phyloP scores from a whole-genome alignment of 139 green algal genomes.

The Trebouxia sp. region DNA sequence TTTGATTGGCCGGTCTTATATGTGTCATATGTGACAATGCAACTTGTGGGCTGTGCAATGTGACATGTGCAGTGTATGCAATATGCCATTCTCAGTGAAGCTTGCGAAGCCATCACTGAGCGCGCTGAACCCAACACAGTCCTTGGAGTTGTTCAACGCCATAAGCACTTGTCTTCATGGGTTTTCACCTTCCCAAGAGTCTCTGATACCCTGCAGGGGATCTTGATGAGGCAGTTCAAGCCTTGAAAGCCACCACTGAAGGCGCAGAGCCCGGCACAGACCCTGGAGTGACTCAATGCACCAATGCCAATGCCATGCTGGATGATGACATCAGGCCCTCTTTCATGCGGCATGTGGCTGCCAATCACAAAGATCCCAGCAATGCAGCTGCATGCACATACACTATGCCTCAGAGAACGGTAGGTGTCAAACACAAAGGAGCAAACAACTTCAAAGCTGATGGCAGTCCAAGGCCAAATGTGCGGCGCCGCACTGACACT shows the following conservation, averaged over 20 bases:
- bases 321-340: slow-evolving; percentile 6
- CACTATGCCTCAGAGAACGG: too few relatives aligned
- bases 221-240: slow-evolving; percentile 10
- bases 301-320: neutral
- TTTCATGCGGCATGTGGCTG: neutral
- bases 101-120: too few relatives aligned
- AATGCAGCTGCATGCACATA: neutral
- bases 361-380: neutral
- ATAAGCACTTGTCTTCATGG: too few relatives aligned
- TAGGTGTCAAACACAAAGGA: too few relatives aligned
- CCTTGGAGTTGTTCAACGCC: neutral
- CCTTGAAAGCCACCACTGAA: slow-evolving; percentile 8
- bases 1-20: neutral
- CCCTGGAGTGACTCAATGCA: neutral
- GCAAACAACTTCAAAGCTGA: neutral
- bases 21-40: too few relatives aligned
- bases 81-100: too few relatives aligned
- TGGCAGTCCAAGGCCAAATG: neutral
- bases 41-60: too few relatives aligned
- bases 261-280: neutral
- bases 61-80: too few relatives aligned
- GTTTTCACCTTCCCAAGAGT: too few relatives aligned
- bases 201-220: neutral
- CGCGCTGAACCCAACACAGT: too few relatives aligned
- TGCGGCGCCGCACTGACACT: neutral